Conservation (phyloP, 2,329 filamentous ascomycete species). For the Aspergillus brasiliensis region DNA sequence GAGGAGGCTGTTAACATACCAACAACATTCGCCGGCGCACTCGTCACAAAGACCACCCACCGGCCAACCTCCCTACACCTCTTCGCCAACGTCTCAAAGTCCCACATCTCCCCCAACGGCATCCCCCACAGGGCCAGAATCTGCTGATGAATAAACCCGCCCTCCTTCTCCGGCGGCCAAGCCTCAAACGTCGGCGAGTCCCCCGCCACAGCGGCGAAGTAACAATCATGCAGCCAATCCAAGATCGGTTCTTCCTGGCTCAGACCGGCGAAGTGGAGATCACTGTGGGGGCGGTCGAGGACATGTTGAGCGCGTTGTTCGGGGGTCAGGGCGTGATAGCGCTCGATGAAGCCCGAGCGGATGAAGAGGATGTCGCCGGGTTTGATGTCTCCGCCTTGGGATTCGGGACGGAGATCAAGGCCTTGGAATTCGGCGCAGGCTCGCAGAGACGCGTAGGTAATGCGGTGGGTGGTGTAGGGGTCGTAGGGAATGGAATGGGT, state of each 20-base stretch:
- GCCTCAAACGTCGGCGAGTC: conserved; percentile 67
- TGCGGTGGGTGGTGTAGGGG: conserved; percentile 56
- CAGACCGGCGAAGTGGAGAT: conserved; percentile 52
- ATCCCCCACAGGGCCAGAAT: conserved; percentile 48
- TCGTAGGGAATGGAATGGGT: conserved; percentile 55
- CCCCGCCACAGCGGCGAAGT: conserved; percentile 66
- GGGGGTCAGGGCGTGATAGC: conserved; percentile 53
- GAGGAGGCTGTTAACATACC: conserved; percentile 30
- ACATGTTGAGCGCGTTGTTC: conserved; percentile 34
- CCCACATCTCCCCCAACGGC: conserved; percentile 50
- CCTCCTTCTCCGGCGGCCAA: conserved; percentile 52
- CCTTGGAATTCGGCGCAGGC: conserved; percentile 62
- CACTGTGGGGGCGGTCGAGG: conserved; percentile 39
- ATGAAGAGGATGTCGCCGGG: conserved; percentile 68
- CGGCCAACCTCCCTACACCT: conserved; percentile 39
- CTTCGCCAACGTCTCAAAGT: conserved; percentile 42
- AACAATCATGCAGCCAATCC: conserved; percentile 69
- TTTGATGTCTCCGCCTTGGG: conserved; percentile 58
- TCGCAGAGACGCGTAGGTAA: conserved; percentile 58
- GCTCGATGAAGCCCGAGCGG: conserved; percentile 63
- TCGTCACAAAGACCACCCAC: conserved; percentile 48
- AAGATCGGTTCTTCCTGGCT: conserved; percentile 58
- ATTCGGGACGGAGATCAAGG: conserved; percentile 60
- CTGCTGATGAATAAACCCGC: conserved; percentile 42
- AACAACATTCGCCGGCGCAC: conserved; percentile 44